Evolutionary conservation across 2,329 filamentous ascomycete species (phyloP), one percentile per base, ranked within the genome.

Genomic region (Hymenoscyphus fraxineus): DNA sequence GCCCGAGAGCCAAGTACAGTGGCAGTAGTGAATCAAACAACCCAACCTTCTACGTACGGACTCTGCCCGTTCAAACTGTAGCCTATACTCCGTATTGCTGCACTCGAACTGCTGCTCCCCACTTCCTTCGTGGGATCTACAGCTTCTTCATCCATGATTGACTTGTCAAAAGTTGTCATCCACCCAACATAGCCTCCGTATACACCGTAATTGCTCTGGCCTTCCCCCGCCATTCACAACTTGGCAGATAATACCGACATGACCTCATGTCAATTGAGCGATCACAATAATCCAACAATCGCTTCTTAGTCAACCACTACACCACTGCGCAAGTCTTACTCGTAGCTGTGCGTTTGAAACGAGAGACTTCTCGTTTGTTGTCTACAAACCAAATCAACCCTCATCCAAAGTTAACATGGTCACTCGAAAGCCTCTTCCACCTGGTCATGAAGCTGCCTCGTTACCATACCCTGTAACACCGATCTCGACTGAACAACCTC

Each of bases 361-460:
- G 3, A 27, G 22, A 12, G 3, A 9, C 3, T 13, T 13, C 22
- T 10, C 4, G 4, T 9, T 22, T 54, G 12, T 19, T 19, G 19
- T 54, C 19, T 27, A n/a, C 19, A 54, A 27, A 1, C 19, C 19
- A 54, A 57, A 57, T 19, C 22, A 54, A 54, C 12, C 13, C 31
- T 35, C 15, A 10, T n/a, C 35, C 32, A 3, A 22, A 35, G 12
- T 51, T 62, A 68, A 60, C 7, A 75, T 74, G 72, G 71, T 73
- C 13, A 73, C 69, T 19, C 66, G 73, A 65, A 75, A 74, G 59
- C 73, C 73, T 32, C 61, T 74, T 27, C 68, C 73, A 16, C 13
- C 60, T 51, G 3, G n/a, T 31, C 64, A 62, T 60, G n/a, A n/a
- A 31, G 12, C 51, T 22, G 59, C 62, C 31, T 40, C 59, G 16